phyloP scores from a whole-genome alignment of 108 stramenopile species.

The Cyclotella baltica region DNA sequence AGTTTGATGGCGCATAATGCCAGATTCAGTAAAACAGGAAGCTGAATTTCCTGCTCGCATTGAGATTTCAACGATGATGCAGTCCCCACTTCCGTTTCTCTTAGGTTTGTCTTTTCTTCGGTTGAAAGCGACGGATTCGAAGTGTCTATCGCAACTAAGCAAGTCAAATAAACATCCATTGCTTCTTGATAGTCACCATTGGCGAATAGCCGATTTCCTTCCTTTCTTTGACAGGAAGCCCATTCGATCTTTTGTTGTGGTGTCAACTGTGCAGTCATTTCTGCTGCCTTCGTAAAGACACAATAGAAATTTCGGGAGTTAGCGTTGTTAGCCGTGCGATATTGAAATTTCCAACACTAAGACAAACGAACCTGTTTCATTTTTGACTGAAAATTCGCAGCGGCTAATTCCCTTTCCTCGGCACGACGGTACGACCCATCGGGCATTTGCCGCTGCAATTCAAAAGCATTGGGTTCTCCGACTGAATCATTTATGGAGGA shows the following conservation, averaged over 20 bases:
- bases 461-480: constrained; percentile 48
- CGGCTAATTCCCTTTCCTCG: constrained; percentile 60
- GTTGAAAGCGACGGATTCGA: neutral
- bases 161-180: constrained; percentile 90
- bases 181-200: constrained; percentile 70
- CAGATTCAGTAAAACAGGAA: constrained; percentile 86
- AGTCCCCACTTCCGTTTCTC: neutral
- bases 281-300: constrained; percentile 31
- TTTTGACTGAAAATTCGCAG: constrained; percentile 77
- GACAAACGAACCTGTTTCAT: constrained; percentile 59
- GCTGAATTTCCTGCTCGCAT: constrained; percentile 56
- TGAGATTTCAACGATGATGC: neutral
- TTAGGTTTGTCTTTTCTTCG: constrained; percentile 1
- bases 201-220: constrained; percentile 72
- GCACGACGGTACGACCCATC: constrained; percentile 80
- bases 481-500: constrained; percentile 34
- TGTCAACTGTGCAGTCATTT: constrained; percentile 45
- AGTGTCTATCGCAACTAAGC: constrained; percentile 71
- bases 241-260: constrained; percentile 63
- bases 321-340: neutral
- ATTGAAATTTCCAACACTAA: neutral
- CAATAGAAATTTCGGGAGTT: neutral
- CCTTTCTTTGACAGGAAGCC: constrained; percentile 66
- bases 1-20: constrained; percentile 82
- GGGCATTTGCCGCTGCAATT: constrained; percentile 76